Conservation (phyloP, 2,329 filamentous ascomycete species). For the Aspergillus vadensis region DNA sequence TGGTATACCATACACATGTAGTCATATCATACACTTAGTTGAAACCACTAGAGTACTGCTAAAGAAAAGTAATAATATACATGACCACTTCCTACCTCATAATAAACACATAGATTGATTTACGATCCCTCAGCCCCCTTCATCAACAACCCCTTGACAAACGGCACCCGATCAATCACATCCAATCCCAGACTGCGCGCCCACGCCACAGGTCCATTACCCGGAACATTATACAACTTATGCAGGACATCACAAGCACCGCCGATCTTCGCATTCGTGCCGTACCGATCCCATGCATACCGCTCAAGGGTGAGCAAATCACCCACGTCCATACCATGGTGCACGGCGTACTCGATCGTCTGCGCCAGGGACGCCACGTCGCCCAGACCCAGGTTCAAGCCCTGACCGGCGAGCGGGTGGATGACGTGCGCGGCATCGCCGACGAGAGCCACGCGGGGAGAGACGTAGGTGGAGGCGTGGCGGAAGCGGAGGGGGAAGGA, state of each 20-base stretch:
- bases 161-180: constrained; percentile 71
- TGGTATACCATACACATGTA: too few relatives aligned
- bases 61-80: too few relatives aligned
- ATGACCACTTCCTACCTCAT: too few relatives aligned
- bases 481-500: constrained; percentile 89
- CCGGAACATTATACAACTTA: constrained; percentile 78
- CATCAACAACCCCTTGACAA: constrained; percentile 87
- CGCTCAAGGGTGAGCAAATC: constrained; percentile 73
- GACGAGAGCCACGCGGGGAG: constrained; percentile 85
- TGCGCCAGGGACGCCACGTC: constrained; percentile 79
- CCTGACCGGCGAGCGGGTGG: constrained; percentile 91
- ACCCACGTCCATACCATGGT: constrained; percentile 86
- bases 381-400: constrained; percentile 87
- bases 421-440: constrained; percentile 95
- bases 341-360: constrained; percentile 73
- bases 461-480: constrained; percentile 91
- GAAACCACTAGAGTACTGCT: too few relatives aligned
- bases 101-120: too few relatives aligned
- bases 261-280: constrained; percentile 78
- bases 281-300: constrained; percentile 80
- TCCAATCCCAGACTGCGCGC: constrained; percentile 75
- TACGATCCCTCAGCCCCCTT: constrained; percentile 54
- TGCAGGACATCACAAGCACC: constrained; percentile 83
- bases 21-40: too few relatives aligned
- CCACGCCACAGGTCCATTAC: constrained; percentile 76